Evolutionary conservation across 148 eudicot genomes (phyloP), one percentile per base, ranked within the genome.

Genomic region (Polygonum aviculare): DNA sequence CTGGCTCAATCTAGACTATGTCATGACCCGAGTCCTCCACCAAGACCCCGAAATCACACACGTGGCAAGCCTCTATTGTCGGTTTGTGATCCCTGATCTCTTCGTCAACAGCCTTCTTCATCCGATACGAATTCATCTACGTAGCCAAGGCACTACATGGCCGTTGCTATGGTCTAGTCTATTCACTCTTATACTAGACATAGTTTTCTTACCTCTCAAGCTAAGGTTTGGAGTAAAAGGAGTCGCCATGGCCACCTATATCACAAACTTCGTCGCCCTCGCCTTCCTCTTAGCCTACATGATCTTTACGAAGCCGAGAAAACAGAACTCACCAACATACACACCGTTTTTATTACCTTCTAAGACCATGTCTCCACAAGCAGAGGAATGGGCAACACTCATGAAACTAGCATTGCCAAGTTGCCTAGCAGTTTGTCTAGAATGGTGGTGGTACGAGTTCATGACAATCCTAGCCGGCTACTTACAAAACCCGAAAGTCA

Each of bases 391-490:
- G 95, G 79, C 82, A 69, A 87, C 84, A 60, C 90, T 92, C 39
- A 90, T 92, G 74, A 79, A 83, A 77, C 89, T 93, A 72, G 87
- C 96, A 40, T 74, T 89, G 80, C 89, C 93, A 21, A 90, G 93
- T 79, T 93, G 96, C 73, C 75, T 93, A 33, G 89, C 84, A 7
- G 90, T 93, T 54, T 93, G 97, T 77, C 73, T 93, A 72, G 97
- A 93, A 69, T 93, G 97, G 97, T 93, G 97, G 97, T 93, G 97
- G 97, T 93, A 93, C 31, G 95, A 93, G 75, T 80, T 93, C 75
- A 90, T 93, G 97, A 93, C 93, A 69, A 85, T 93, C 78, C 78
- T 93, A 15, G 90, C 96, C 3, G 96, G 97, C 63, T 93, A 90
- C 81, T 87, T 93, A 18, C 55, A 77, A 63, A 85, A 85, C 18